A percentile compares a stretch with the other conserved stretches of the same genome.
Conservation (phyloP, 2,329 filamentous ascomycete genomes). For the Colletotrichum filicis region DNA sequence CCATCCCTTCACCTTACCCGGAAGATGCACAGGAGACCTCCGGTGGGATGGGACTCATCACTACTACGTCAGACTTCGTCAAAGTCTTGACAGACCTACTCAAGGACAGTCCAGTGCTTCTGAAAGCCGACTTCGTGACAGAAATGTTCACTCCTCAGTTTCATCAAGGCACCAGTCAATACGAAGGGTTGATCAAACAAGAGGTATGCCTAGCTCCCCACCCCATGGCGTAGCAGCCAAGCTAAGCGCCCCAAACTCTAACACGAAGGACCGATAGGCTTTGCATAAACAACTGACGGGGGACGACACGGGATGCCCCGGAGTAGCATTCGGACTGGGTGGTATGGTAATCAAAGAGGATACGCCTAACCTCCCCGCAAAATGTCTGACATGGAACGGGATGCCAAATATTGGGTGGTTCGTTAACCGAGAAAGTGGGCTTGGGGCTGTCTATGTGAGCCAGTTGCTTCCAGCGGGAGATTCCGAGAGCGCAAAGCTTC, state of each 20-base stretch:
- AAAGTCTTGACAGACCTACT: neutral
- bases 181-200: slow-evolving; percentile 6
- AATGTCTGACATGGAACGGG: neutral
- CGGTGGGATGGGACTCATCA: slow-evolving; percentile 1
- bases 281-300: slow-evolving; percentile 5
- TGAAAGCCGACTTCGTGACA: too few species aligned
- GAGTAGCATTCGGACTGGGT: neutral
- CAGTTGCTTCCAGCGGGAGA: neutral
- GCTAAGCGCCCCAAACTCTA: neutral
- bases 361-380: slow-evolving; percentile 1
- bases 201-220: neutral
- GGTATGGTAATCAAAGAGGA: neutral
- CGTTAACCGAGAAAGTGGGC: neutral
- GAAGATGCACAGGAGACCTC: neutral
- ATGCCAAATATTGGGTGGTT: slow-evolving; percentile 7
- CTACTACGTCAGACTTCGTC: neutral
- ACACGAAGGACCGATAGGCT: neutral
- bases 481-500: neutral
- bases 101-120: too few species aligned
- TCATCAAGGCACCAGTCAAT: neutral
- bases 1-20: neutral
- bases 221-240: neutral
- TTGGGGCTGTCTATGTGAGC: neutral
- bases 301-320: neutral
- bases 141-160: slow-evolving; percentile 2